Conservation (phyloP, 805 yeast genomes). For the Metschnikowia borealis region DNA sequence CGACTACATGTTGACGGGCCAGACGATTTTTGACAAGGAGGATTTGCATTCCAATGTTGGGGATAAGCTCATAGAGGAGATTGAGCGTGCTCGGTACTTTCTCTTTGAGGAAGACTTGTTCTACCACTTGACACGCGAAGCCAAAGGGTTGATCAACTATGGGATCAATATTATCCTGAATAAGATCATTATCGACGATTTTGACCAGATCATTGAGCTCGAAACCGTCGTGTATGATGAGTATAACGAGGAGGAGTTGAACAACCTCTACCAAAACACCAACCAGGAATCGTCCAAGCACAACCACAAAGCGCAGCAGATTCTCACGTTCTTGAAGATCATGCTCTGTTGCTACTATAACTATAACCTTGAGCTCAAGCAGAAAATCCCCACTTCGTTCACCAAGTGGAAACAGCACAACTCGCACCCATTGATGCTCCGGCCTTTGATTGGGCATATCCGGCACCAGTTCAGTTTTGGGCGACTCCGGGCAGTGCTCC, state of each 20-base stretch:
- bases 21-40: slow-evolving; percentile 36
- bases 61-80: slow-evolving; percentile 42
- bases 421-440: slow-evolving; percentile 44
- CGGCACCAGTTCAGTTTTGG: slow-evolving; percentile 46
- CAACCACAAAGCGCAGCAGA: slow-evolving; percentile 48
- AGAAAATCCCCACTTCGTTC: slow-evolving; percentile 45
- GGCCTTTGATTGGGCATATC: slow-evolving; percentile 57
- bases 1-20: slow-evolving; percentile 56
- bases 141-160: slow-evolving; percentile 60
- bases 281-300: slow-evolving; percentile 28
- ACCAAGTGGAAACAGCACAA: slow-evolving; percentile 42
- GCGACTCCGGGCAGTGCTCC: slow-evolving; percentile 27
- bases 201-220: slow-evolving; percentile 65
- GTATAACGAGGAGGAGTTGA: slow-evolving; percentile 34
- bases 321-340: slow-evolving; percentile 51
- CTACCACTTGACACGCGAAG: slow-evolving; percentile 72
- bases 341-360: slow-evolving; percentile 59
- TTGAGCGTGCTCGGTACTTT: slow-evolving; percentile 64
- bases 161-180: slow-evolving; percentile 64
- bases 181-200: slow-evolving; percentile 60
- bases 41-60: slow-evolving; percentile 5
- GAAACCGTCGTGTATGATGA: slow-evolving; percentile 52
- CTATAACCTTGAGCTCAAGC: slow-evolving; percentile 40
- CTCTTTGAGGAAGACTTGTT: slow-evolving; percentile 89
- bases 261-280: slow-evolving; percentile 28